Base-by-base conservation (phyloP, 148 eudicot species). In the Tetragonia tetragonoides region DNA sequence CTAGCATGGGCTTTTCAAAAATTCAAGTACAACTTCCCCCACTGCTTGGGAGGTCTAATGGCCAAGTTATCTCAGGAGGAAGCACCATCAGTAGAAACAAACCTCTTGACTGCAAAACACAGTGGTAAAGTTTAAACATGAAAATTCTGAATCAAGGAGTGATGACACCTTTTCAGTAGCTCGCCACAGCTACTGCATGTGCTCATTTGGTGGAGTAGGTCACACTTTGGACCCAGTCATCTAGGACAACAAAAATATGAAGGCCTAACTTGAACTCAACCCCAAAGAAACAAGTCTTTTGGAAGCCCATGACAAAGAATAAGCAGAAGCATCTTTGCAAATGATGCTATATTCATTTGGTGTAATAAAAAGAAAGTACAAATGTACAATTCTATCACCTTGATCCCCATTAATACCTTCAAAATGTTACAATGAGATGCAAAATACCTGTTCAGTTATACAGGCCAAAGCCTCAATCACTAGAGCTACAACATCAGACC, bases 401-500 rank as follows among this genome's bases (percentile, higher is more conserved):
- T 18, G 2, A 44, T 9, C 4, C 62, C 17, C 72, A 44, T n/a
- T 7, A 24, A 20, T 21, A 11, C 56, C 17, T 69, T 34, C 23
- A 54, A 28, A 18, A 28, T 56, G 28, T 54, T 49, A 10, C 51
- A 59, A 81, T 42, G 61, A 44, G 39, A 74, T 23, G 75, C 23
- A 66, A 66, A 17, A 71, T 82, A 96, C 99, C 98, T 96, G 99
- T 82, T 96, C 98, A n/a, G 99, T 96, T 37, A 96, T 88, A 79
- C 99, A 96, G 68, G 98, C 99, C 98, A 96, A 83, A 56, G 99
- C 99, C 83, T 93, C 99, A 69, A 93, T 90, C 38, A 96, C 95
- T 24, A 96, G 90, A 73, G 98, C 99, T 65, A 93, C 99, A 78
- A 96, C 93, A 90, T 96, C 99, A 80, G 98, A 93, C 75, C 93